Conservation (phyloP, 257 asterid species). For the Orobanche coerulescens region DNA sequence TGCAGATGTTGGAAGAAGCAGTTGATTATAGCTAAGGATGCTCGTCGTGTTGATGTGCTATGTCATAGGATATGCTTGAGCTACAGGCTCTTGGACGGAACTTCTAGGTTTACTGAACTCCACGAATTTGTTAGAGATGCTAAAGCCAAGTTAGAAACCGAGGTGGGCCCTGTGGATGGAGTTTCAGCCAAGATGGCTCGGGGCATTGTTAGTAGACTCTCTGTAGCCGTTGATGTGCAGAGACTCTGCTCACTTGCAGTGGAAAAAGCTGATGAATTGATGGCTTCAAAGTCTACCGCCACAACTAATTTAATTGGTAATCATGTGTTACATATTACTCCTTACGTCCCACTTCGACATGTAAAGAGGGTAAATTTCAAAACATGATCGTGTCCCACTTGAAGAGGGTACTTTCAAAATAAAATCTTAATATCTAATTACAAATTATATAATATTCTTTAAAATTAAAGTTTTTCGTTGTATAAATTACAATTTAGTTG, state of each 20-base stretch:
- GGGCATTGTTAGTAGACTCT: slow-evolving; percentile 81
- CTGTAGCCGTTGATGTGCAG: slow-evolving; percentile 70
- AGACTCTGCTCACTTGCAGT: slow-evolving; percentile 70
- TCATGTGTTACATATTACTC: neutral
- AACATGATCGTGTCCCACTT: too few relatives aligned
- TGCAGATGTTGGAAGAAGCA: slow-evolving; percentile 88
- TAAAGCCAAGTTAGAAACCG: slow-evolving; percentile 70
- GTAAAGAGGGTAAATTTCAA: too few relatives aligned
- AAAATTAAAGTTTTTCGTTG: too few relatives aligned
- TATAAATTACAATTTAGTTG: too few relatives aligned
- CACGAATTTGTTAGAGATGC: slow-evolving; percentile 69
- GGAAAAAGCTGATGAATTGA: slow-evolving; percentile 68
- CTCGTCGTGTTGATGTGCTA: slow-evolving; percentile 75
- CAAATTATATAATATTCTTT: too few relatives aligned
- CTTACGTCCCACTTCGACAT: too few relatives aligned
- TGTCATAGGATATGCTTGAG: slow-evolving; percentile 73
- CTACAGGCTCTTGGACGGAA: slow-evolving; percentile 71
- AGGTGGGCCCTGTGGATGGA: slow-evolving; percentile 80
- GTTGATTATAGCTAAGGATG: slow-evolving; percentile 73
- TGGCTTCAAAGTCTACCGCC: slow-evolving; percentile 34
- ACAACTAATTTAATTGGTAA: slow-evolving; percentile 41
- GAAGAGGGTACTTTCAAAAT: too few relatives aligned
- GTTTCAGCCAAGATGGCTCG: slow-evolving; percentile 86
- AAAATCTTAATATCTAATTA: too few relatives aligned
- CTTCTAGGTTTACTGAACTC: slow-evolving; percentile 64